phyloP scores from a whole-genome alignment of 345 rosid genomes.

The Geranium brycei region DNA sequence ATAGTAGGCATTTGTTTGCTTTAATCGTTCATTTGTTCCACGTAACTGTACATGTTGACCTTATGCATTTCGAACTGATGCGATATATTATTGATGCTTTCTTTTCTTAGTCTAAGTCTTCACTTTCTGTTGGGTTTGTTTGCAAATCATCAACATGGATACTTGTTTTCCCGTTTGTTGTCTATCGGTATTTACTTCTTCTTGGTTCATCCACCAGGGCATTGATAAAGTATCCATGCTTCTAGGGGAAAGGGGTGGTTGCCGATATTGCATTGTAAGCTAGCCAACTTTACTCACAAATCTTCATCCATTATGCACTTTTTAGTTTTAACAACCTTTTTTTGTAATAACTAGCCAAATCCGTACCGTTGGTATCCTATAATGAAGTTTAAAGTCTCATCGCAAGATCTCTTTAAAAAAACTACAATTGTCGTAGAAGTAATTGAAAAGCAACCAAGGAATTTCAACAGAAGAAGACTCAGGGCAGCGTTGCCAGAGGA shows the following conservation, averaged over 20 bases:
- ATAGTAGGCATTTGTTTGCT: too few relatives aligned
- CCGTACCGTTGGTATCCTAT: constrained; percentile 48
- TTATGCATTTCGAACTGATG: too few relatives aligned
- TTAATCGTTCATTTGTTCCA: too few relatives aligned
- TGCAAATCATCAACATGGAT: too few relatives aligned
- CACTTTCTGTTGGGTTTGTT: too few relatives aligned
- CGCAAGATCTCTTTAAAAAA: constrained; percentile 42
- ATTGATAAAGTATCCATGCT: constrained; percentile 15
- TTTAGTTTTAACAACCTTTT: constrained; percentile 5
- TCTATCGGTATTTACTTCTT: constrained; percentile 5
- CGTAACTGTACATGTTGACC: too few relatives aligned
- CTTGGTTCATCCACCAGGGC: constrained; percentile 29
- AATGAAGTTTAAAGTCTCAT: constrained; percentile 59
- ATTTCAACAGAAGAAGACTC: constrained; percentile 13
- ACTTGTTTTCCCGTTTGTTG: too few relatives aligned
- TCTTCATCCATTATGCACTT: constrained; percentile 6
- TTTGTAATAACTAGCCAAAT: constrained; percentile 22
- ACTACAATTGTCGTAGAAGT: constrained; percentile 54
- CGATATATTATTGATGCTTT: too few relatives aligned
- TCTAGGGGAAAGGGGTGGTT: constrained; percentile 24
- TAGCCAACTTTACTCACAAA: neutral
- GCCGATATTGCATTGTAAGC: constrained; percentile 79
- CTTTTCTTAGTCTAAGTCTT: too few relatives aligned
- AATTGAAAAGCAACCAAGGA: constrained; percentile 22
- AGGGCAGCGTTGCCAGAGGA: constrained; percentile 46